Evolutionary conservation across 257 asterid genomes (phyloP).

Genomic region (Solanum clarkiae): DNA sequence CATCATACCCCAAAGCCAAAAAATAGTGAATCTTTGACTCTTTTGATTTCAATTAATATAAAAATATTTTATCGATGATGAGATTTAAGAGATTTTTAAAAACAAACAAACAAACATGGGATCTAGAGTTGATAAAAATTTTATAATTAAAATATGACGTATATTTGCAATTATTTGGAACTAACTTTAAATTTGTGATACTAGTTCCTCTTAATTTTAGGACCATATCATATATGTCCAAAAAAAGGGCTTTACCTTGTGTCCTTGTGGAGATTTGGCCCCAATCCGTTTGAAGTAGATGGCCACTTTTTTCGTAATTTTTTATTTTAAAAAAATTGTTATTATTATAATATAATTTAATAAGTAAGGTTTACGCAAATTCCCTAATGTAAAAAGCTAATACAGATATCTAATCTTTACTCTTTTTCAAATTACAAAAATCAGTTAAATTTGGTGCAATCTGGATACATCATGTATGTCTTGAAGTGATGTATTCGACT

Average conservation of each 20-base stretch:
- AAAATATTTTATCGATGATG: fast-evolving
- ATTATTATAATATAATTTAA: too few species aligned
- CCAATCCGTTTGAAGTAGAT: not conserved
- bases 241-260: not conserved
- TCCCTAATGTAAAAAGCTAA: too few species aligned
- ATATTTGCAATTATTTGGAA: not conserved
- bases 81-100: not conserved
- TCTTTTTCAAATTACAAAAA: too few species aligned
- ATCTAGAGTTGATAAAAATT: not conserved
- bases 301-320: not conserved
- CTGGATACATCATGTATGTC: too few species aligned
- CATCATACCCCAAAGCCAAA: too few species aligned
- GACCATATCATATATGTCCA: not conserved
- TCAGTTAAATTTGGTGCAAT: too few species aligned
- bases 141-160: not conserved
- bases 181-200: not conserved
- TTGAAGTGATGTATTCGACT: too few species aligned
- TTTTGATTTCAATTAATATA: not conserved
- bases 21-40: too few species aligned
- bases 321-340: too few species aligned
- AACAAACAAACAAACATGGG: not conserved
- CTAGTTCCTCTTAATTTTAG: not conserved
- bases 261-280: not conserved
- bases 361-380: too few species aligned
- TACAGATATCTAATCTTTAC: too few species aligned